phyloP scores from a whole-genome alignment of 495 filamentous ascomycete species.

The Trichoderma gamsii region DNA sequence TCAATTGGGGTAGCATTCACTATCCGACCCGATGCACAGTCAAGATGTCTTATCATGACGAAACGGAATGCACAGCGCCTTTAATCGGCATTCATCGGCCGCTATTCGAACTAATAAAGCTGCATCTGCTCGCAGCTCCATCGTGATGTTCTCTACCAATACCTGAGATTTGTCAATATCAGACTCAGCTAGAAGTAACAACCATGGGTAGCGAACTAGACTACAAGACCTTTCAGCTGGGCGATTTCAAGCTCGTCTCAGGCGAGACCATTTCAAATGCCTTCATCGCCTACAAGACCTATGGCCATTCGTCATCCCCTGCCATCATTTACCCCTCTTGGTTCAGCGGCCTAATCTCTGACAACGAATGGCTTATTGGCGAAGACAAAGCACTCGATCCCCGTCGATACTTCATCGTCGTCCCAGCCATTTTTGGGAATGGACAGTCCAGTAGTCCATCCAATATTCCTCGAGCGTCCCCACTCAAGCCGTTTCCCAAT shows the following conservation, averaged over 20 bases:
- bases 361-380: constrained; percentile 63
- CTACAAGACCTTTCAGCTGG: constrained; percentile 17
- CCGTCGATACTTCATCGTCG: constrained; percentile 60
- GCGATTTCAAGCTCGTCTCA: constrained; percentile 28
- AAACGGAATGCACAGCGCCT: neutral
- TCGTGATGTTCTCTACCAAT: neutral
- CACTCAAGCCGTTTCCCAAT: constrained; percentile 51
- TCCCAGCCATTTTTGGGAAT: constrained; percentile 67
- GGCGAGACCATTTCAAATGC: constrained; percentile 22
- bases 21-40: too few relatives aligned
- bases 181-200: neutral
- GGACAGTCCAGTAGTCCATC: constrained; percentile 67
- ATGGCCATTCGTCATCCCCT: constrained; percentile 55
- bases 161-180: neutral
- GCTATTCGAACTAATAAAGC: neutral
- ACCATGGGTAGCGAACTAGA: neutral
- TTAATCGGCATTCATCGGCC: neutral
- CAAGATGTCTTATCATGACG: neutral
- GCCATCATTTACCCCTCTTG: constrained; percentile 67
- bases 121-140: neutral
- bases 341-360: constrained; percentile 57
- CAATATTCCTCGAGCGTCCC: constrained; percentile 29
- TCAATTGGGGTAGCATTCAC: too few relatives aligned
- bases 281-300: constrained; percentile 63
- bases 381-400: constrained; percentile 56